Evolutionary conservation across 768 basidiomycete species (phyloP).

Genomic region (Podaxis sp.): DNA sequence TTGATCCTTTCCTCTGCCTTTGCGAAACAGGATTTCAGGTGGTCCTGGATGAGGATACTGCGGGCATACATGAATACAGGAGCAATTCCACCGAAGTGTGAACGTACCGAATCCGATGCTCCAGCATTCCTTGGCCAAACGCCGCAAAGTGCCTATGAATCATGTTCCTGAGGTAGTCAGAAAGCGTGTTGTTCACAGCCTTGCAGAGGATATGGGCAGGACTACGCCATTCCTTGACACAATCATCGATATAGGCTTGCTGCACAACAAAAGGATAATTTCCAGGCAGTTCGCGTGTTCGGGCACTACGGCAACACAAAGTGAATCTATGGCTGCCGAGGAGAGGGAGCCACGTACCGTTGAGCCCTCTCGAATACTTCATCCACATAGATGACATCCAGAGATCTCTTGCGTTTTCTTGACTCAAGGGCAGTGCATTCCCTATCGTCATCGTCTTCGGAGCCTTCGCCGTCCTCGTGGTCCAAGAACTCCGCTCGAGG

Average conservation of each 20-base stretch:
- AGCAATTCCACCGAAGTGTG: neutral
- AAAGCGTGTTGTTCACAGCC: conserved; percentile 30
- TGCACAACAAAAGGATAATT: conserved; percentile 64
- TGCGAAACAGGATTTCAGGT: conserved; percentile 40
- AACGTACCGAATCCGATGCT: conserved; percentile 39
- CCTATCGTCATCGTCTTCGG: conserved; percentile 5
- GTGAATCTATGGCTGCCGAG: neutral
- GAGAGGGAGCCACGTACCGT: neutral
- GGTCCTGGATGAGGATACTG: conserved; percentile 35
- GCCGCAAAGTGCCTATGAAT: conserved; percentile 45
- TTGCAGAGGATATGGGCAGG: conserved; percentile 48
- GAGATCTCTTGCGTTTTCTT: neutral
- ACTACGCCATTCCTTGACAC: conserved; percentile 42
- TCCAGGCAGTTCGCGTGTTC: conserved; percentile 67
- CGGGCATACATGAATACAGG: neutral
- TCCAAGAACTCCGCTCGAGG: conserved; percentile 4
- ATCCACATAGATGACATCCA: conserved; percentile 19
- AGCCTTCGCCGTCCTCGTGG: conserved; percentile 18
- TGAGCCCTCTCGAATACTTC: conserved; percentile 21
- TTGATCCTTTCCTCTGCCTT: conserved; percentile 35
- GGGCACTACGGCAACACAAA: conserved; percentile 31
- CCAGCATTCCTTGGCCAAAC: conserved; percentile 50
- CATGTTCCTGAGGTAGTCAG: conserved; percentile 34
- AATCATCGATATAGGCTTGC: conserved; percentile 38
- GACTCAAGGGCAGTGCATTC: neutral